Evolutionary conservation across 106 monocot genomes (phyloP).

Genomic region (Vanilla planifolia): DNA sequence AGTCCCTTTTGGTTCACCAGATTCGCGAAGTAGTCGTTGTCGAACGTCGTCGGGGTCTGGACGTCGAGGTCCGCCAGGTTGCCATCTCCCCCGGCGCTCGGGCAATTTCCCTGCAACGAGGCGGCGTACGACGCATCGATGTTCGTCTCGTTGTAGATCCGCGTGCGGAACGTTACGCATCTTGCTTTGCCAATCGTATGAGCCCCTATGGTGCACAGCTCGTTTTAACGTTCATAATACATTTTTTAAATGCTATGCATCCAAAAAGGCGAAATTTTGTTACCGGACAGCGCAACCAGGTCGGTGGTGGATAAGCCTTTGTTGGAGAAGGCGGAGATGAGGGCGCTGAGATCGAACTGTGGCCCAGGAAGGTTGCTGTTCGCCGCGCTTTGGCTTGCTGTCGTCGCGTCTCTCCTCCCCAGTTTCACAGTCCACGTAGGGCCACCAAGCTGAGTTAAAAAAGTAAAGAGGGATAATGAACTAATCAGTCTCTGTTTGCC

Average conservation of each 20-base stretch:
- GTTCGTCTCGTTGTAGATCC: slow-evolving; percentile 15
- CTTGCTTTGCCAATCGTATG: slow-evolving; percentile 9
- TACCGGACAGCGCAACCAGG: slow-evolving; percentile 62
- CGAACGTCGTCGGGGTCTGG: slow-evolving; percentile 10
- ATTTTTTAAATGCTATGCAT: neutral
- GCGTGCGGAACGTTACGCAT: neutral
- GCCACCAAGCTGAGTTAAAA: slow-evolving; percentile 48
- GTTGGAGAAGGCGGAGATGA: slow-evolving; percentile 28
- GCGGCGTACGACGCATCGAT: slow-evolving; percentile 4
- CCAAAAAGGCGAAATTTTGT: neutral
- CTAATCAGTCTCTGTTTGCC: too few relatives aligned
- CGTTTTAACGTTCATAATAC: too few relatives aligned
- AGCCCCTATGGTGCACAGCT: slow-evolving; percentile 15
- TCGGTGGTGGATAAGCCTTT: slow-evolving; percentile 42
- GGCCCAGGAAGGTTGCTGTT: slow-evolving; percentile 63
- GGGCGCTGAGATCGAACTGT: slow-evolving; percentile 11
- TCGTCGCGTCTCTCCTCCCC: slow-evolving; percentile 68
- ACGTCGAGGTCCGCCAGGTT: slow-evolving; percentile 48
- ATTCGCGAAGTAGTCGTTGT: slow-evolving; percentile 3
- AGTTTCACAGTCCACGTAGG: slow-evolving; percentile 61
- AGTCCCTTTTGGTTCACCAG: neutral
- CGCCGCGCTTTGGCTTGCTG: slow-evolving; percentile 48
- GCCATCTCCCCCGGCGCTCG: slow-evolving; percentile 10
- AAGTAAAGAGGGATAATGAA: neutral
- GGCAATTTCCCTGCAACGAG: slow-evolving; percentile 5